Conservation (phyloP, 805 yeast genomes). For the Kodamaea neixiangensis region DNA sequence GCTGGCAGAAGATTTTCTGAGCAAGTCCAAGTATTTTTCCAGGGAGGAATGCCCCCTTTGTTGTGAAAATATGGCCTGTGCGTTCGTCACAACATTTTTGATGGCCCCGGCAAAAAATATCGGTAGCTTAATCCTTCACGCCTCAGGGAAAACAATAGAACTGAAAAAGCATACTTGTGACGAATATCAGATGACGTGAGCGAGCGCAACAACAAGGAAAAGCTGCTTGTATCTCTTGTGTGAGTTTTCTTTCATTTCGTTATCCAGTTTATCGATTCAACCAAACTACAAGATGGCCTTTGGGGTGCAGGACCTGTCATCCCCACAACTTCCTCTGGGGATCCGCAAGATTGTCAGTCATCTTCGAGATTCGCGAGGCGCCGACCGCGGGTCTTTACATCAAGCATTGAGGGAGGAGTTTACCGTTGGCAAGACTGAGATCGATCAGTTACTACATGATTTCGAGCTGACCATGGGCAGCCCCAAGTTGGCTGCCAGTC, state of each 20-base stretch:
- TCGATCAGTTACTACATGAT: slow-evolving; percentile 7
- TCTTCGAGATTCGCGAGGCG: neutral
- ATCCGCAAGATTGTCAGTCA: neutral
- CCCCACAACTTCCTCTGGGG: neutral
- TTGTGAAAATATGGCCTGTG: neutral
- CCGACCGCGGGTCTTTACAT: neutral
- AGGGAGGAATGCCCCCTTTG: neutral
- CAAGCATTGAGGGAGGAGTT: neutral
- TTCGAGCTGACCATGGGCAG: slow-evolving; percentile 6
- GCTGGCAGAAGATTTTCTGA: neutral
- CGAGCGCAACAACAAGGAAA: slow-evolving; percentile 1
- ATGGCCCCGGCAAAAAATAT: neutral
- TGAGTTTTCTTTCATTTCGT: neutral
- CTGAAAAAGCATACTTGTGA: slow-evolving; percentile 3
- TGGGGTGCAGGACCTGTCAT: slow-evolving; percentile 3
- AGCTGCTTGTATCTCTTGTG: neutral
- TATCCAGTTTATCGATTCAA: neutral
- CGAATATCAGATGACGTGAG: slow-evolving; percentile 1
- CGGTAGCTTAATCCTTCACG: neutral
- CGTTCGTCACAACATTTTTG: neutral
- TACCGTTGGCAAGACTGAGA: slow-evolving; percentile 2
- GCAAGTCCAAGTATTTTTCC: no score
- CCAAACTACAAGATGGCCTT: neutral
- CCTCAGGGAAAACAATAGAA: slow-evolving; percentile 4
- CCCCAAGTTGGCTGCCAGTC: neutral